These are phyloP conservation scores for Hyphodiscus sp. DNA, from an alignment of 2,329 filamentous ascomycete species.

Conservation along the genomic window DNA sequence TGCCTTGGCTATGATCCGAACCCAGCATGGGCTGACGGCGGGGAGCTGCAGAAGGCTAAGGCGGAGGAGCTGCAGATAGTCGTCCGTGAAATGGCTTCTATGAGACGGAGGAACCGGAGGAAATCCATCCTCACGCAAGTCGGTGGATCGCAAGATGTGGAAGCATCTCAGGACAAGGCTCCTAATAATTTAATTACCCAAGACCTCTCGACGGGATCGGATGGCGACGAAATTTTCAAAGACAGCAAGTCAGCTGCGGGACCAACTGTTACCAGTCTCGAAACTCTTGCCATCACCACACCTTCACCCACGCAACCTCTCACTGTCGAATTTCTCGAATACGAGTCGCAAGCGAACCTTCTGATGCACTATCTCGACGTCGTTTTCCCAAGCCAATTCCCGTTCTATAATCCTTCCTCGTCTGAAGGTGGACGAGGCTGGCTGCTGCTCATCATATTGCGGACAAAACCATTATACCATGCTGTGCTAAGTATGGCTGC, in stretches of 20 bases:
- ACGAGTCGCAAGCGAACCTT: conserved; percentile 24
- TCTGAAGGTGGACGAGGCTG: conserved; percentile 51
- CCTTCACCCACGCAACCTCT: not conserved
- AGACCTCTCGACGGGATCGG: no score
- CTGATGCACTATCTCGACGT: conserved; percentile 55
- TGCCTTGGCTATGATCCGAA: not conserved
- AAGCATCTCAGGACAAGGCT: no score
- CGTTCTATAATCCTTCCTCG: conserved; percentile 51
- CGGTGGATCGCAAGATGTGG: no score
- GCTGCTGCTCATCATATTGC: conserved; percentile 51
- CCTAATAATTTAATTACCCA: no score
- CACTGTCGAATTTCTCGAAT: not conserved
- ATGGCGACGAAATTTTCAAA: no score
- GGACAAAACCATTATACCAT: conserved; percentile 50
- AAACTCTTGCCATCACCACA: not conserved
- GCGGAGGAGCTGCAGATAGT: not conserved
- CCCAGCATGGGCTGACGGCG: not conserved
- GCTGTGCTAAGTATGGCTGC: conserved; percentile 47
- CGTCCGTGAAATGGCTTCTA: not conserved
- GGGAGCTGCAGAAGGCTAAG: not conserved
- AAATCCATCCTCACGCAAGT: not conserved
- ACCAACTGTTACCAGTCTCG: not conserved
- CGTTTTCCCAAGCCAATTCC: conserved; percentile 54
- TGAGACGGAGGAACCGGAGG: not conserved
- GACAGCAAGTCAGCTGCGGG: no score